These are phyloP conservation scores for Pythium periplocum DNA, from an alignment of 352 stramenopile species.

Conservation along the genomic window DNA sequence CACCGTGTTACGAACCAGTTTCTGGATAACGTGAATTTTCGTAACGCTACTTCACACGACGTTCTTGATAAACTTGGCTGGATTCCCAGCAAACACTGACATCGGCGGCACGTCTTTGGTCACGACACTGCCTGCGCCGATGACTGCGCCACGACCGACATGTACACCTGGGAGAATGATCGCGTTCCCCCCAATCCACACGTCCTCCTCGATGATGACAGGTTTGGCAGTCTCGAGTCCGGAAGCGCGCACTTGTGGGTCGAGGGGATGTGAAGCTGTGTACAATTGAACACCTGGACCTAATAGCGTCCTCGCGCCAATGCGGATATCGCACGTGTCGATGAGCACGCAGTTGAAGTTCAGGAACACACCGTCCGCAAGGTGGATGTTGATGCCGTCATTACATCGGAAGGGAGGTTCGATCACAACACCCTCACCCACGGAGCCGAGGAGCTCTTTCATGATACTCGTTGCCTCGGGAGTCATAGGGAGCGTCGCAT, in stretches of 20 bases:
- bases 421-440: constrained; percentile 34
- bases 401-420: constrained; percentile 80
- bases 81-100: constrained; percentile 51
- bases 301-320: constrained; percentile 61
- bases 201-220: constrained; percentile 65
- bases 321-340: constrained; percentile 60
- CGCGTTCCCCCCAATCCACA: constrained; percentile 71
- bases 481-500: background rate
- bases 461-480: constrained; percentile 6
- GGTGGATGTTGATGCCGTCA: constrained; percentile 72
- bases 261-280: constrained; percentile 64
- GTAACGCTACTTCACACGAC: constrained; percentile 11
- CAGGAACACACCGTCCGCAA: constrained; percentile 69
- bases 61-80: constrained; percentile 57
- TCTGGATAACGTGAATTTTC: background rate
- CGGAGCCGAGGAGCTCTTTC: constrained; percentile 26
- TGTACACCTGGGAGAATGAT: constrained; percentile 51
- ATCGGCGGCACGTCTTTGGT: constrained; percentile 25
- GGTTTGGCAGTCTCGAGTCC: constrained; percentile 42
- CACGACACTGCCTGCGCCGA: constrained; percentile 65
- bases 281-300: constrained; percentile 63
- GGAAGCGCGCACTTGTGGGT: constrained; percentile 24
- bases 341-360: constrained; percentile 83
- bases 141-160: constrained; percentile 41
- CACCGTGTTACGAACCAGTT: background rate